A percentile compares a stretch with the other conserved stretches of the same genome.
phyloP scores from a whole-genome alignment of 768 basidiomycete species.

The Tricholomella constricta region DNA sequence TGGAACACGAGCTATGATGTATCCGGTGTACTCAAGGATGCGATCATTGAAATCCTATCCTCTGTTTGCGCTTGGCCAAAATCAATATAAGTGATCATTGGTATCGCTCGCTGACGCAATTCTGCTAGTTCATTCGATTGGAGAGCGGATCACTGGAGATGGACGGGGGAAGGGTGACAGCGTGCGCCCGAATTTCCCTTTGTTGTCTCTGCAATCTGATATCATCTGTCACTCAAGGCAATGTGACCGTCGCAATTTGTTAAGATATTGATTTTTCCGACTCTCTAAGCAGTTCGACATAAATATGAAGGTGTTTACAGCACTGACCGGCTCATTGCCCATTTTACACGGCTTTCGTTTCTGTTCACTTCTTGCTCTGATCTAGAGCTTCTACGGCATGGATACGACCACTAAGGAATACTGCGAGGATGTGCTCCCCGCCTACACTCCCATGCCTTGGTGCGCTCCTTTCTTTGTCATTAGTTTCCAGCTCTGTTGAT shows the following conservation, averaged over 20 bases:
- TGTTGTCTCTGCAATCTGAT: neutral
- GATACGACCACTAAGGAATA: slow-evolving; percentile 24
- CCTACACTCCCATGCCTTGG: slow-evolving; percentile 51
- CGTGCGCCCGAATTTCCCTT: neutral
- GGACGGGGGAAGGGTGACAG: neutral
- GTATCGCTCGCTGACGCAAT: no score
- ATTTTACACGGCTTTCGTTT: neutral
- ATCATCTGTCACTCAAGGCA: slow-evolving; percentile 1
- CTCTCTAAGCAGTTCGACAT: neutral
- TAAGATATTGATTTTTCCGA: neutral
- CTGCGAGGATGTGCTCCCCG: slow-evolving; percentile 42
- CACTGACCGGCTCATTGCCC: neutral
- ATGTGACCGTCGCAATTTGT: neutral
- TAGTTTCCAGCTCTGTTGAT: neutral
- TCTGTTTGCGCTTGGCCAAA: no score
- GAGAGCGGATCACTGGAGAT: neutral
- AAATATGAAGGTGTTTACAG: slow-evolving; percentile 1
- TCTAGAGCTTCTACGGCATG: slow-evolving; percentile 9
- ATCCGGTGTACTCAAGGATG: neutral
- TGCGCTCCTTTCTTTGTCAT: slow-evolving; percentile 20
- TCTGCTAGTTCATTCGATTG: no score
- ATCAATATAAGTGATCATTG: no score
- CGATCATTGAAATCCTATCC: neutral
- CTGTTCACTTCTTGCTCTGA: neutral
- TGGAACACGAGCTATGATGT: no score